These are phyloP conservation scores for Mimosa pudica DNA, from an alignment of 306 rosid genomes.

Conservation along the genomic window DNA sequence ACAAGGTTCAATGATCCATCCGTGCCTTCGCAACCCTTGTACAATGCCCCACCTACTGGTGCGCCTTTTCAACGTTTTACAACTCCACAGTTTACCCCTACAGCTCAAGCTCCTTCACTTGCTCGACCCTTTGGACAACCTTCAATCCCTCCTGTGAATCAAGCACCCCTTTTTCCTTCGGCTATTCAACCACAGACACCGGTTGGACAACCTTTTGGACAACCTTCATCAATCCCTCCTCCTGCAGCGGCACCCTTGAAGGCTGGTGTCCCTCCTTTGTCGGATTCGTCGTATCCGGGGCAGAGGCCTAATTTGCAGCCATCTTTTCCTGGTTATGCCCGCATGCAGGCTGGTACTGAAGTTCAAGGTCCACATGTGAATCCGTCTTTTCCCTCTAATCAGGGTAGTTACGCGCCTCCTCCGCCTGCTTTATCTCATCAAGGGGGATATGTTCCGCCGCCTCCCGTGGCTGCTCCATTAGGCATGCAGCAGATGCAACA, in stretches of 20 bases:
- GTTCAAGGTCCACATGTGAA: constrained; percentile 58
- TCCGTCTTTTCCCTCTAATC: constrained; percentile 60
- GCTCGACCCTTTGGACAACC: constrained; percentile 57
- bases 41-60: constrained; percentile 50
- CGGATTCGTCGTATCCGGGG: constrained; percentile 52
- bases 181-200: constrained; percentile 56
- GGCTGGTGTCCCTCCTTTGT: constrained; percentile 46
- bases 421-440: constrained; percentile 53
- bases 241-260: constrained; percentile 39
- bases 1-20: constrained; percentile 81
- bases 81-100: constrained; percentile 55
- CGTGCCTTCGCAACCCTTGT: constrained; percentile 63
- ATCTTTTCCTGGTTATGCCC: constrained; percentile 73
- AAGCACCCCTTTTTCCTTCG: constrained; percentile 49
- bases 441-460: constrained; percentile 66
- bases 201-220: constrained; percentile 29
- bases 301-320: constrained; percentile 57
- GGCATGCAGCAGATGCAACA: constrained; percentile 69
- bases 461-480: constrained; percentile 57
- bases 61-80: constrained; percentile 65
- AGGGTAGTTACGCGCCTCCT: constrained; percentile 54
- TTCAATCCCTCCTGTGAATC: constrained; percentile 52
- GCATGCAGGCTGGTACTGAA: constrained; percentile 54
- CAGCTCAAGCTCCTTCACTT: constrained; percentile 45
- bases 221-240: background rate